A percentile compares a stretch with the other conserved stretches of the same genome.
Conservation (phyloP, 2,329 filamentous ascomycete species). For the Cladobotryum mycophilum region DNA sequence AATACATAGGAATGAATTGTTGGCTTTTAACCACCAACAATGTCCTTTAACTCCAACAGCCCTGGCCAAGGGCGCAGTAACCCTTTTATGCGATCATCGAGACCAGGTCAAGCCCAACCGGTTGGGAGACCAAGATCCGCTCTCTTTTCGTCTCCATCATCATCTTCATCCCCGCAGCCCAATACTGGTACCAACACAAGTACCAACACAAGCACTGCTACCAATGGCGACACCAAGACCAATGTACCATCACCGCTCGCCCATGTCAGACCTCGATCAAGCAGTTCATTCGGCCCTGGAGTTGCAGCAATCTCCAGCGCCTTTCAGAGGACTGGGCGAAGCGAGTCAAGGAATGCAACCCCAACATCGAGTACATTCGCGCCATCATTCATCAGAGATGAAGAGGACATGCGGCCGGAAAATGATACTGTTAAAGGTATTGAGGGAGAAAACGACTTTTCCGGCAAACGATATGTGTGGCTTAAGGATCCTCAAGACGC, state of each 20-base stretch:
- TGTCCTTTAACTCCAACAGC: conserved; percentile 31
- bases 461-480: conserved; percentile 97
- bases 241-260: conserved; percentile 32
- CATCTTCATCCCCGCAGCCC: conserved; percentile 17
- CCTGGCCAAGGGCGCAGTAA: conserved; percentile 68
- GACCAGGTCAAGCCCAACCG: conserved; percentile 57
- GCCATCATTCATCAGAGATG: conserved; percentile 88
- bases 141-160: conserved; percentile 58
- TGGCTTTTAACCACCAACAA: conserved; percentile 17
- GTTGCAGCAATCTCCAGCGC: conserved; percentile 27
- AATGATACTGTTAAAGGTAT: conserved; percentile 61
- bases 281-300: conserved; percentile 41
- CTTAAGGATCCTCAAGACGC: conserved; percentile 79
- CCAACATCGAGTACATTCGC: conserved; percentile 79
- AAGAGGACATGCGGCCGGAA: conserved; percentile 64
- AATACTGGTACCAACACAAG: neutral
- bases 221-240: neutral
- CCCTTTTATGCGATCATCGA: conserved; percentile 66
- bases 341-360: conserved; percentile 59
- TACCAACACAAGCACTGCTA: neutral
- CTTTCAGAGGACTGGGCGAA: conserved; percentile 36
- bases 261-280: conserved; percentile 67
- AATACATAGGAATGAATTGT: conserved; percentile 17
- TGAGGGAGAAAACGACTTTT: conserved; percentile 98
- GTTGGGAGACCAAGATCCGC: conserved; percentile 66